Percentiles rank a stretch among this genome's conserved stretches.
phyloP scores from a whole-genome alignment of 495 filamentous ascomycete species.

The Parachaetomium inaequale region DNA sequence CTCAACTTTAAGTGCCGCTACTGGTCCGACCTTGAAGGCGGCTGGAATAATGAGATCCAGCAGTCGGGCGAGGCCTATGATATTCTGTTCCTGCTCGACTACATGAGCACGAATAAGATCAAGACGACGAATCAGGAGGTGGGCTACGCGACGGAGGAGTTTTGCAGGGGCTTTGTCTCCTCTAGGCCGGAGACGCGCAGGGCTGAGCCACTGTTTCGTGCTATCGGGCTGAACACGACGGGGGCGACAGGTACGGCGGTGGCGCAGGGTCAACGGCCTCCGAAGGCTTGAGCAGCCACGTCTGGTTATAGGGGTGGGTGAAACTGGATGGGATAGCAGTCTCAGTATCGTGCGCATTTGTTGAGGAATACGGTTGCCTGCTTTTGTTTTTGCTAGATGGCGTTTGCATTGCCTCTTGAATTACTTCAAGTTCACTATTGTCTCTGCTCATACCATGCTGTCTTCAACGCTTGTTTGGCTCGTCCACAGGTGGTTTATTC shows the following conservation, averaged over 20 bases:
- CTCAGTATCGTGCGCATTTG: too few relatives aligned
- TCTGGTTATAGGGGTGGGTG: too few relatives aligned
- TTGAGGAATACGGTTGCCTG: too few relatives aligned
- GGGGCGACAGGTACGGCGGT: neutral
- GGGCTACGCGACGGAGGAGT: neutral
- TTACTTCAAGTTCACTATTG: too few relatives aligned
- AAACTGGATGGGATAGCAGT: too few relatives aligned
- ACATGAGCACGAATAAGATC: neutral
- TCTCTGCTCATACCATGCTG: neutral
- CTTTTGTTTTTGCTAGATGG: too few relatives aligned
- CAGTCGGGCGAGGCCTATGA: neutral
- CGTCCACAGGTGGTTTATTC: neutral
- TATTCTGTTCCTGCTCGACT: neutral
- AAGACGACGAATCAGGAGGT: neutral
- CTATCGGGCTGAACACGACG: neutral
- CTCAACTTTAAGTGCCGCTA: neutral
- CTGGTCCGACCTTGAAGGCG: neutral
- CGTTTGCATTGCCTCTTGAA: too few relatives aligned
- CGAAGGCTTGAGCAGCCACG: too few relatives aligned
- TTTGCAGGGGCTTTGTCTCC: neutral
- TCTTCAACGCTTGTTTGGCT: neutral
- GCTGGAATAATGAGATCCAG: neutral
- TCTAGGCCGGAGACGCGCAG: neutral
- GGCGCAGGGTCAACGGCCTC: neutral
- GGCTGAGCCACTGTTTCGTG: neutral